These are phyloP conservation scores for Lachancea meyersii DNA, from an alignment of 805 yeast species.

Conservation along the genomic window DNA sequence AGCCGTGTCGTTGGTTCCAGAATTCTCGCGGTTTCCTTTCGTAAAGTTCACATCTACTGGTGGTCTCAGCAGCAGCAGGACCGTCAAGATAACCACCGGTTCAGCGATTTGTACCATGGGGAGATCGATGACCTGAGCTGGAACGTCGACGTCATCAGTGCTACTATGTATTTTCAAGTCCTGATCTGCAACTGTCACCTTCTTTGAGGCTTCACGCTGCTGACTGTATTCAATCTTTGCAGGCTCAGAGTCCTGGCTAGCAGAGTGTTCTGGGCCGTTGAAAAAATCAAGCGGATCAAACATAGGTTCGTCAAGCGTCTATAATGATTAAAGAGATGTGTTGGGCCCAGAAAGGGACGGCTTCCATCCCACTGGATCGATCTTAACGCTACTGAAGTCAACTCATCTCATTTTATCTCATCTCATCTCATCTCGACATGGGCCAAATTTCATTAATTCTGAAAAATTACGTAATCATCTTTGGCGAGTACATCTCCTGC, in stretches of 20 bases:
- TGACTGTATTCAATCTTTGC: too few species aligned
- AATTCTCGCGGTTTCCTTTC: constrained; percentile 2
- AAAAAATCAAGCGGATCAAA: constrained; percentile 35
- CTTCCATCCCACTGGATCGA: too few species aligned
- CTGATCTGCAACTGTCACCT: not conserved
- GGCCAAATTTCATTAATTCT: not conserved
- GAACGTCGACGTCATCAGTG: constrained; percentile 21
- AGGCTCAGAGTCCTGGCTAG: too few species aligned
- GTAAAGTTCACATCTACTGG: constrained; percentile 48
- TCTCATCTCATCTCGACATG: not conserved
- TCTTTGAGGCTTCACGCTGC: not conserved
- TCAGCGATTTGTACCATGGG: constrained; percentile 49
- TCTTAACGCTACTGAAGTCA: too few species aligned
- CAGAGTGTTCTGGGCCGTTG: not conserved
- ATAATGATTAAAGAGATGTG: not conserved
- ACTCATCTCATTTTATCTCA: not conserved
- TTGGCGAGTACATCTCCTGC: not conserved
- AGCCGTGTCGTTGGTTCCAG: constrained; percentile 14
- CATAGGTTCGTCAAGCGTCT: constrained; percentile 8
- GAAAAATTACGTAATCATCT: not conserved
- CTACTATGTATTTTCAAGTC: not conserved
- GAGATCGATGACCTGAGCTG: constrained; percentile 51
- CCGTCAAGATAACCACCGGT: constrained; percentile 35
- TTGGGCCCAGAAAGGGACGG: too few species aligned
- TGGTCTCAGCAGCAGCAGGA: constrained; percentile 46